A percentile compares a stretch with the other conserved stretches of the same genome.
phyloP scores from a whole-genome alignment of 1,284 basidiomycete genomes.

The Trametes sp. region DNA sequence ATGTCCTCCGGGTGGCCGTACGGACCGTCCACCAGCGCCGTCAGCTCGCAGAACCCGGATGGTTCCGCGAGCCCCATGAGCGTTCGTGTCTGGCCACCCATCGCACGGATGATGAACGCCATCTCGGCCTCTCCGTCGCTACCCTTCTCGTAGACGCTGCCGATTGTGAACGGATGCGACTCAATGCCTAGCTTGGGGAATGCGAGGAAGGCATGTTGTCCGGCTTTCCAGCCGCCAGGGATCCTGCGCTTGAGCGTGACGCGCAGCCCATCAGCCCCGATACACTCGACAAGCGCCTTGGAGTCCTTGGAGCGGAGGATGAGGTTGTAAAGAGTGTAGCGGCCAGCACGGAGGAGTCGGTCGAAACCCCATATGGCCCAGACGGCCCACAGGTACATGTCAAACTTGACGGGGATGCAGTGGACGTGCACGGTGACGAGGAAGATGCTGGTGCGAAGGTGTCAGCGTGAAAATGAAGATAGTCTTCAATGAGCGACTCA shows the following conservation, averaged over 20 bases:
- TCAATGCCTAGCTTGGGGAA: conserved; percentile 56
- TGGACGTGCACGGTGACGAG: conserved; percentile 34
- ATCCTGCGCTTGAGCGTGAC: conserved; percentile 44
- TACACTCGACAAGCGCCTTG: conserved; percentile 42
- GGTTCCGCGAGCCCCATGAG: conserved; percentile 29
- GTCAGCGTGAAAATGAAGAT: background rate
- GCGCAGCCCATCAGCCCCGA: conserved; percentile 49
- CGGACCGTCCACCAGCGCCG: conserved; percentile 57
- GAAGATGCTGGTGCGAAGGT: conserved; percentile 15
- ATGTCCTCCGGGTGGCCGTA: conserved; percentile 55
- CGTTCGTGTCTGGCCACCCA: conserved; percentile 34
- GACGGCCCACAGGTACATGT: conserved; percentile 43
- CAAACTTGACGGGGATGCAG: conserved; percentile 22
- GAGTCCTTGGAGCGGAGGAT: conserved; percentile 36
- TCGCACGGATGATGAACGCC: conserved; percentile 52
- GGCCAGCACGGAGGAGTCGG: conserved; percentile 43
- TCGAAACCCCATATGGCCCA: conserved; percentile 55
- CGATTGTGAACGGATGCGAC: conserved; percentile 65
- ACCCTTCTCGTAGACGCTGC: conserved; percentile 43
- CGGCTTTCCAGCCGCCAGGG: conserved; percentile 57
- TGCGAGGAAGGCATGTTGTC: conserved; percentile 63
- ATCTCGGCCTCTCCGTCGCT: conserved; percentile 43
- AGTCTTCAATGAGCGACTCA: conserved; percentile 22
- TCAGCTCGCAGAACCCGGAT: conserved; percentile 39
- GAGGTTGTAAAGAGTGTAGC: conserved; percentile 48